These are phyloP conservation scores for Paraleonurus japonicus DNA, from an alignment of 257 asterid species.

Conservation along the genomic window DNA sequence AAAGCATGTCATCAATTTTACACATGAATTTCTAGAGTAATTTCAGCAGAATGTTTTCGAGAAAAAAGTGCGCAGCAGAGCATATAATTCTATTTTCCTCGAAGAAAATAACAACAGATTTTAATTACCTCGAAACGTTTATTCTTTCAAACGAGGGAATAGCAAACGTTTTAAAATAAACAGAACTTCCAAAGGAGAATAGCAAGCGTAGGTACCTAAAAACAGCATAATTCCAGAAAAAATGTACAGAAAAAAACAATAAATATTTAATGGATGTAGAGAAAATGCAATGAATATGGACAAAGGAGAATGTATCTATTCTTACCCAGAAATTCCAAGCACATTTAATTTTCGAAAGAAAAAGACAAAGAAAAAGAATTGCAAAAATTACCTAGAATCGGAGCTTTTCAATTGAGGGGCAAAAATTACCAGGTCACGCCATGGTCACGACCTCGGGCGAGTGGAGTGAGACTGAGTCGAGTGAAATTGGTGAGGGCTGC, in stretches of 20 bases:
- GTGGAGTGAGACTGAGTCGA: no score
- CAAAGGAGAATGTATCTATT: conserved; percentile 1
- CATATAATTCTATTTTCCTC: background rate
- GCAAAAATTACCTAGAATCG: conserved; percentile 38
- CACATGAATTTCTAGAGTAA: conserved; percentile 7
- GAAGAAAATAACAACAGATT: background rate
- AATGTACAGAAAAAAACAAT: conserved; percentile 15
- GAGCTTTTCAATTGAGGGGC: conserved; percentile 28
- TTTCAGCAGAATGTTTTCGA: background rate
- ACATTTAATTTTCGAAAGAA: conserved; percentile 1
- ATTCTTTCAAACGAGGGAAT: conserved; percentile 6
- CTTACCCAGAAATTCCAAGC: conserved; percentile 1
- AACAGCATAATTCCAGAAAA: background rate
- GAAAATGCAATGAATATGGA: conserved; percentile 17
- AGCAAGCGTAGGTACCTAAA: conserved; percentile 16
- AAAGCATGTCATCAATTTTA: background rate
- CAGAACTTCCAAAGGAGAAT: no score
- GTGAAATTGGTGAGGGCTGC: no score
- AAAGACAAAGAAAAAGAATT: background rate
- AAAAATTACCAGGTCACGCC: no score
- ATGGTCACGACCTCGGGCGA: no score
- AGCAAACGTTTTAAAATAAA: background rate
- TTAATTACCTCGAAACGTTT: conserved; percentile 12
- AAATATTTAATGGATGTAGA: conserved; percentile 19
- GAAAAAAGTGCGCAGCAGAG: background rate